phyloP scores from a whole-genome alignment of 176 grass and related monocot species.

The Juncus effusus region DNA sequence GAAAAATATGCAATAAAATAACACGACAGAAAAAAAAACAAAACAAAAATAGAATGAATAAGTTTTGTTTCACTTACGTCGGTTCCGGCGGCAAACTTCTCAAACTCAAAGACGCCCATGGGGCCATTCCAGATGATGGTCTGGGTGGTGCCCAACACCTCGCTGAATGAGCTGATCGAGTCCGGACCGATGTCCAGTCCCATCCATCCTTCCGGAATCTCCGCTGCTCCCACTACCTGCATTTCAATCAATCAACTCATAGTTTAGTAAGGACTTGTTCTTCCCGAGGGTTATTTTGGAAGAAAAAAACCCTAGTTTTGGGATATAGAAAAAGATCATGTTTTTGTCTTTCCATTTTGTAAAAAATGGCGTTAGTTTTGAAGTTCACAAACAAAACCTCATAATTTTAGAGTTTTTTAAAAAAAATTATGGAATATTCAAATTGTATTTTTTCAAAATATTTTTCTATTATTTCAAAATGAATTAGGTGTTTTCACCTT shows the following conservation, averaged over 20 bases:
- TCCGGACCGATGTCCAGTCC: constrained; percentile 90
- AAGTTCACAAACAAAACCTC: too few species aligned
- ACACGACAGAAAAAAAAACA: not conserved
- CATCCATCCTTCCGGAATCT: constrained; percentile 90
- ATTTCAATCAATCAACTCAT: constrained; percentile 2
- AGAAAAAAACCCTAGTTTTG: too few species aligned
- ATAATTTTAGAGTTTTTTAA: too few species aligned
- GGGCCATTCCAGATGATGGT: constrained; percentile 96
- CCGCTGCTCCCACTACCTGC: constrained; percentile 64
- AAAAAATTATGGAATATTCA: too few species aligned
- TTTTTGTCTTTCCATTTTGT: too few species aligned
- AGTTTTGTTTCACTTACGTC: constrained; percentile 41
- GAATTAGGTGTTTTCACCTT: too few species aligned
- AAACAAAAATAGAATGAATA: not conserved
- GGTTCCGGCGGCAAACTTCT: constrained; percentile 85
- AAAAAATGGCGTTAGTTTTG: too few species aligned
- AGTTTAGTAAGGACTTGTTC: too few species aligned
- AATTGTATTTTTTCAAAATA: too few species aligned
- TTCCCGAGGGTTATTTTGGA: too few species aligned
- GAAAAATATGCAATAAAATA: not conserved
- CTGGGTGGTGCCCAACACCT: constrained; percentile 45
- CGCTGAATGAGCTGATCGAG: constrained; percentile 65
- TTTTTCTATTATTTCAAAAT: too few species aligned
- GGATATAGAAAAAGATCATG: too few species aligned
- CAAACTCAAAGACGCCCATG: constrained; percentile 96